Evolutionary conservation across 352 stramenopile species (phyloP), one percentile per base, ranked within the genome.

Genomic region (Phytophthora aleatoria): DNA sequence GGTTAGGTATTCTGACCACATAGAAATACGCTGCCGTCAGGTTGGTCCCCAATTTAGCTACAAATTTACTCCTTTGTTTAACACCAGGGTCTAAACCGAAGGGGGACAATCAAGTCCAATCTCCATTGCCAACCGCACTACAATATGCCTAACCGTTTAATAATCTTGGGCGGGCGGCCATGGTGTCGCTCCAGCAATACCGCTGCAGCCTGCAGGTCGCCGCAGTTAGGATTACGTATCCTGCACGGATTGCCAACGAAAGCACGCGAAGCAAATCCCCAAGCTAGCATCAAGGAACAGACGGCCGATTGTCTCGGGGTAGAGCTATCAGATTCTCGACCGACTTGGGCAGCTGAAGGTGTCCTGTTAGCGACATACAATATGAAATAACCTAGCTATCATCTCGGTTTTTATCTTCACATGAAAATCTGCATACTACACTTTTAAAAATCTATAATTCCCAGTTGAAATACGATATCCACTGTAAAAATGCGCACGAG

Each of bases 1-100:
- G 42, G 15, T 9, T 42, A 52, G 57, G 48, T 41, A 6, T 41
- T 30, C 45, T 39, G 5, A 31, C 20, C 42, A 31, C 53, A 59
- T 47, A 61, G 38, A 63, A 36, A 56, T 12, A 50, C 42, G 31
- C 30, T 45, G 33, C 11, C 12, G 15, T 31, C 38, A 33, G 27
- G 6, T 41, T 47, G 58, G 58, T 41, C 50, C 33, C 26, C 58
- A 56, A 50, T 50, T 67, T 67, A 57, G 42, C 27, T 16, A n/a
- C 38, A 26, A 58, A 60, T 65, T 20, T 60, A 50, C 49, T 3
- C 43, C 27, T 2, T 3, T 16, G 57, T 65, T 65, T 59, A 59
- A 65, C 57, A 65, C 3, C 20, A 35, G 13, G 28, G 26, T 52
- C 35, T 33, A 11, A 35, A 41, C 35, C 35, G 12, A 41, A 41